Percentiles rank a stretch among this genome's conserved stretches.
These are phyloP conservation scores for Pichia paraexigua DNA, from an alignment of 805 yeast genomes.

Conservation along the genomic window DNA sequence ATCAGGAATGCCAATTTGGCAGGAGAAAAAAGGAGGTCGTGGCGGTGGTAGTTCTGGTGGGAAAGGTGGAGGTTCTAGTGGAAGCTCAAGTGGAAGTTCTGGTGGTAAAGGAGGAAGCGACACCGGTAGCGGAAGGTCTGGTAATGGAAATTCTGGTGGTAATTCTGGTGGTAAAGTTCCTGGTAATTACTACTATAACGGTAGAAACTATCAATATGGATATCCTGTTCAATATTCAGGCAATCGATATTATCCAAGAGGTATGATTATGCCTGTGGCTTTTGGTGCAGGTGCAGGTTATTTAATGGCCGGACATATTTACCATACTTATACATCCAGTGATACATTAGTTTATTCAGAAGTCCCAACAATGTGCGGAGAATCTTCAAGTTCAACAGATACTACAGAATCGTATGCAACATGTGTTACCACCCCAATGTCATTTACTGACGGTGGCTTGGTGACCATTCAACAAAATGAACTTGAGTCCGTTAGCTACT, in stretches of 20 bases:
- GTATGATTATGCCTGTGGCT: constrained; percentile 7
- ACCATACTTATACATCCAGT: constrained; percentile 10
- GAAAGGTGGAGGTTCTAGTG: constrained; percentile 6
- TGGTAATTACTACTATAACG: constrained; percentile 1
- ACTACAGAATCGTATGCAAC: not conserved
- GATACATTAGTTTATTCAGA: constrained; percentile 8
- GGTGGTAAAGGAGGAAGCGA: constrained; percentile 3
- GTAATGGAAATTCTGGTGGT: not conserved
- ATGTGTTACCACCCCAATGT: not conserved
- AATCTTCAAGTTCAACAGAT: not conserved
- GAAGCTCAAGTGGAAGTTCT: constrained; percentile 8
- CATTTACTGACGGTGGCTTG: constrained; percentile 2
- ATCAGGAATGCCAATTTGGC: not conserved
- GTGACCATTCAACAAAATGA: not conserved
- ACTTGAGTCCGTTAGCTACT: not conserved
- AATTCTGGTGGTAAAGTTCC: not conserved
- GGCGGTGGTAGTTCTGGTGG: constrained; percentile 17
- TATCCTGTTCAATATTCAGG: constrained; percentile 6
- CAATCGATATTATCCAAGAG: constrained; percentile 9
- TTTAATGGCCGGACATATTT: constrained; percentile 6
- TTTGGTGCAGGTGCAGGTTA: constrained; percentile 6
- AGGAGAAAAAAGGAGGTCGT: constrained; percentile 2
- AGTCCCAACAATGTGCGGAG: constrained; percentile 8
- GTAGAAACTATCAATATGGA: constrained; percentile 2
- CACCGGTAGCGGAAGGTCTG: not conserved